Evolutionary conservation across 495 filamentous ascomycete genomes (phyloP).

Genomic region (Aspergillus conjunctus): DNA sequence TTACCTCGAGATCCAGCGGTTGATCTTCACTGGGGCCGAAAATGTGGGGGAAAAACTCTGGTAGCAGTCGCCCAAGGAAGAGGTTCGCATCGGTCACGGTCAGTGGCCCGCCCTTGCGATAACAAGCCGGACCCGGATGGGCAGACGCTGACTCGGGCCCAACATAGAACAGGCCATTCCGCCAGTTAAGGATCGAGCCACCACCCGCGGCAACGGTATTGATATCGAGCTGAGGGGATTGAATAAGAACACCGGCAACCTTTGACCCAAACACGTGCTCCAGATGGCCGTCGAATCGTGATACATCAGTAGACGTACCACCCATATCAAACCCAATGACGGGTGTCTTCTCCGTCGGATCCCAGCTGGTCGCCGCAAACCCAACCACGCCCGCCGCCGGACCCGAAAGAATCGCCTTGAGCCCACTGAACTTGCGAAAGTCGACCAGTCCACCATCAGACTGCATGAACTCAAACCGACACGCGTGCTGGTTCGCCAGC

Average conservation of each 20-base stretch:
- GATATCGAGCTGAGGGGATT: constrained; percentile 94
- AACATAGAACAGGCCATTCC: constrained; percentile 94
- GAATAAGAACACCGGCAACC: constrained; percentile 92
- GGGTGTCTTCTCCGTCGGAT: constrained; percentile 79
- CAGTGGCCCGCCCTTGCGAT: constrained; percentile 88
- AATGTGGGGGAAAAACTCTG: constrained; percentile 96
- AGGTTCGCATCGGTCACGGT: constrained; percentile 95
- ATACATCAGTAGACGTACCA: constrained; percentile 94
- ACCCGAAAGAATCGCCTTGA: constrained; percentile 61
- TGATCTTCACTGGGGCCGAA: constrained; percentile 92
- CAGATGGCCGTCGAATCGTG: constrained; percentile 87
- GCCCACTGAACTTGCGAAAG: constrained; percentile 58
- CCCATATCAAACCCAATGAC: constrained; percentile 98
- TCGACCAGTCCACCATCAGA: constrained; percentile 59
- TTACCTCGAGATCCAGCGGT: constrained; percentile 76
- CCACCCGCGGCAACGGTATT: constrained; percentile 97
- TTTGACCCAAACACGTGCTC: constrained; percentile 98
- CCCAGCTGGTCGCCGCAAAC: constrained; percentile 92
- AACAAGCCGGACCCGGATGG: constrained; percentile 92
- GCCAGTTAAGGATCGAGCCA: constrained; percentile 85
- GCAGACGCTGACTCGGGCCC: constrained; percentile 92
- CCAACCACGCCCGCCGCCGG: constrained; percentile 79
- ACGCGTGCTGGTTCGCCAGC: constrained; percentile 49
- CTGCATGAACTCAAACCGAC: constrained; percentile 57
- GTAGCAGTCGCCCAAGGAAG: constrained; percentile 81